Percentiles rank a stretch among this genome's conserved stretches.
These are phyloP conservation scores for Chalciporus piperatus DNA, from an alignment of 768 basidiomycete genomes.

Conservation along the genomic window DNA sequence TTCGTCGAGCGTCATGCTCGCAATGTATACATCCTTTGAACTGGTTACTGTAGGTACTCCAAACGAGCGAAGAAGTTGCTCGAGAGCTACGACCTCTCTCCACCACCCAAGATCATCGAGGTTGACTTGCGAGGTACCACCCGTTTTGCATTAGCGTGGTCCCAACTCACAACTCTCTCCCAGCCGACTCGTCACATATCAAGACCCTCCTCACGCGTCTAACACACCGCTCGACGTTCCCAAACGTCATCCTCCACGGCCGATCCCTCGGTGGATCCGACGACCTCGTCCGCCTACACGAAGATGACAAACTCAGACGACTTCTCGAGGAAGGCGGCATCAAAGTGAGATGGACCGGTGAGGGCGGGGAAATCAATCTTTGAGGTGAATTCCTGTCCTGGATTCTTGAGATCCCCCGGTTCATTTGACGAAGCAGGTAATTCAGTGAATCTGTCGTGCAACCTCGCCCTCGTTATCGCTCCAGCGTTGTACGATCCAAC, in stretches of 20 bases:
- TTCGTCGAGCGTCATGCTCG: neutral
- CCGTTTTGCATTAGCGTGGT: neutral
- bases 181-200: slow-evolving; percentile 61
- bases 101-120: slow-evolving; percentile 68
- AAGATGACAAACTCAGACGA: slow-evolving; percentile 40
- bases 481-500: neutral
- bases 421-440: too few species aligned
- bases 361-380: slow-evolving; percentile 1
- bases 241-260: slow-evolving; percentile 68
- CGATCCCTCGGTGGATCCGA: slow-evolving; percentile 67
- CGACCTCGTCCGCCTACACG: slow-evolving; percentile 47
- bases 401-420: too few species aligned
- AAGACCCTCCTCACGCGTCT: slow-evolving; percentile 66
- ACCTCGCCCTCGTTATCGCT: neutral
- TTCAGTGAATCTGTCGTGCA: neutral
- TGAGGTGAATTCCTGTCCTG: neutral
- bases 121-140: slow-evolving; percentile 64
- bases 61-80: slow-evolving; percentile 47
- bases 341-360: slow-evolving; percentile 24
- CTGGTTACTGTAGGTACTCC: slow-evolving; percentile 20
- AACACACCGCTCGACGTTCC: slow-evolving; percentile 68
- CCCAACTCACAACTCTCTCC: neutral
- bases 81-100: slow-evolving; percentile 54
- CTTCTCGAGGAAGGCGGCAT: slow-evolving; percentile 51
- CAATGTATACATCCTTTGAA: neutral